These are phyloP conservation scores for Protoeuglena noctilucae DNA, from an alignment of 139 green algal genomes.

Conservation along the genomic window DNA sequence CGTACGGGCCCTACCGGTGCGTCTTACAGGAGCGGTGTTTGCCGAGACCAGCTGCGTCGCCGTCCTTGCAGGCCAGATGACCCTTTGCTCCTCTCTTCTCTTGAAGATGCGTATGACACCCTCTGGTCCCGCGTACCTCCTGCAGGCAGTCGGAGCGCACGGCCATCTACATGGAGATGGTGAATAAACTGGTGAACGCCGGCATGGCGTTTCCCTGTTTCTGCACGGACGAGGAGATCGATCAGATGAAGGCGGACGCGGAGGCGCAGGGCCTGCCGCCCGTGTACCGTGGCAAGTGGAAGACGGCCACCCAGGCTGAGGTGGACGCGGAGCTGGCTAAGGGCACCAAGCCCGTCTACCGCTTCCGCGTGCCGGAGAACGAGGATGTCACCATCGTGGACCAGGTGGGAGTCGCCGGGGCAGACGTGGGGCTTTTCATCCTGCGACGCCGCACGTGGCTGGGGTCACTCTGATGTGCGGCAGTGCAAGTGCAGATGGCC, in stretches of 20 bases:
- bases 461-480: too few relatives aligned
- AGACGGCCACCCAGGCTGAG: constrained; percentile 57
- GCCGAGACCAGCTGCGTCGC: too few relatives aligned
- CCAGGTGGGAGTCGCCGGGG: constrained; percentile 16
- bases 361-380: constrained; percentile 79
- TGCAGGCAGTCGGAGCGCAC: constrained; percentile 86
- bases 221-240: constrained; percentile 85
- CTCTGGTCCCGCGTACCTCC: too few relatives aligned
- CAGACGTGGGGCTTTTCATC: too few relatives aligned
- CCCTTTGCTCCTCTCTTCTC: too few relatives aligned
- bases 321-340: constrained; percentile 59
- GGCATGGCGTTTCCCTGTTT: constrained; percentile 92
- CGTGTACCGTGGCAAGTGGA: constrained; percentile 91
- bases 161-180: constrained; percentile 79
- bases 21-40: too few relatives aligned
- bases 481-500: too few relatives aligned
- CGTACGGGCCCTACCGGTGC: constrained; percentile 81
- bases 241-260: constrained; percentile 67
- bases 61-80: too few relatives aligned
- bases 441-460: too few relatives aligned
- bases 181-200: constrained; percentile 64
- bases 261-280: constrained; percentile 83
- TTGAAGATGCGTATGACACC: too few relatives aligned
- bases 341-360: constrained; percentile 73
- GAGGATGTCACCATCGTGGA: constrained; percentile 31